These are phyloP conservation scores for Entomortierella chlamydospora DNA, from an alignment of 192 early-diverging fungal species.

Conservation along the genomic window DNA sequence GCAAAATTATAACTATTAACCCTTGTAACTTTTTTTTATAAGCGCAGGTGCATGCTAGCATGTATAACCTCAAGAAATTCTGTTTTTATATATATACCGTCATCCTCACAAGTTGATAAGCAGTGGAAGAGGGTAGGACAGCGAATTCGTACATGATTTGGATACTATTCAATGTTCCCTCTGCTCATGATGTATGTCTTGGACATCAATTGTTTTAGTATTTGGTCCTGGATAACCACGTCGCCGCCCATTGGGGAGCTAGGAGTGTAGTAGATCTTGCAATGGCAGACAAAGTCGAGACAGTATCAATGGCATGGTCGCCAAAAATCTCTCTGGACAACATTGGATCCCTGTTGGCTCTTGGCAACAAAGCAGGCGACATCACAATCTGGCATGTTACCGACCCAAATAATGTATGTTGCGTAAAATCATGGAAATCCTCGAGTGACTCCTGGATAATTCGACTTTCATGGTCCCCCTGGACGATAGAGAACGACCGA, in stretches of 20 bases:
- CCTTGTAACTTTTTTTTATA: too few relatives aligned
- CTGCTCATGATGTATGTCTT: too few relatives aligned
- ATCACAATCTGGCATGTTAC: slow-evolving; percentile 41
- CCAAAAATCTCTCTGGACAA: slow-evolving; percentile 27
- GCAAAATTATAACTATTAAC: background rate
- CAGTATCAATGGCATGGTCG: slow-evolving; percentile 42
- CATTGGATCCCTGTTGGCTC: slow-evolving; percentile 35
- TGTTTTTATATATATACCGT: slow-evolving; percentile 24
- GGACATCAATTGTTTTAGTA: background rate
- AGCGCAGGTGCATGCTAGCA: slow-evolving; percentile 33
- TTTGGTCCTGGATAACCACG: slow-evolving; percentile 15
- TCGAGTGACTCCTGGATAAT: slow-evolving; percentile 20
- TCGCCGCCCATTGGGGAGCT: slow-evolving; percentile 26
- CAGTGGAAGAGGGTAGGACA: slow-evolving; percentile 29
- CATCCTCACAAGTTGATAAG: slow-evolving; percentile 11
- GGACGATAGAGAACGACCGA: slow-evolving; percentile 9
- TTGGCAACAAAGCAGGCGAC: slow-evolving; percentile 40
- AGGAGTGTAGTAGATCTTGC: background rate
- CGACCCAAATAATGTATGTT: slow-evolving; percentile 13
- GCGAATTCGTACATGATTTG: background rate
- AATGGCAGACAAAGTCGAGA: slow-evolving; percentile 31
- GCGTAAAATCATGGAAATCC: slow-evolving; percentile 21
- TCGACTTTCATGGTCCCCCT: slow-evolving; percentile 40
- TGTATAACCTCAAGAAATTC: slow-evolving; percentile 35
- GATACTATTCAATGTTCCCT: too few relatives aligned